Percentiles rank a stretch among this genome's conserved stretches.
phyloP scores from a whole-genome alignment of 441 rosid genomes.

The Erysimum cheiri region DNA sequence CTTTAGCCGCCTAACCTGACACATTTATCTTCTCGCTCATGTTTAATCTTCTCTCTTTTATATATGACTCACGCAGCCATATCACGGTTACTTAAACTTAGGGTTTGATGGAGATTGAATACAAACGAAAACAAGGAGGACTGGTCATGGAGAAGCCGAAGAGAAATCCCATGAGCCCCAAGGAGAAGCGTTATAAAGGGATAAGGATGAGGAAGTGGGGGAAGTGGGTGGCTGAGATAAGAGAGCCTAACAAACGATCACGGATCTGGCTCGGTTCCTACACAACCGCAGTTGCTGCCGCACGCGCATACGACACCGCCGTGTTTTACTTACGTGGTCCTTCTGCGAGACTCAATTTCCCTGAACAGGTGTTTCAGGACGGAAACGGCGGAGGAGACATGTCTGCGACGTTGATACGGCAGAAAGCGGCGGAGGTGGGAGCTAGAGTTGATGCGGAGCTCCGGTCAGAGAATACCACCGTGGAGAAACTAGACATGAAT shows the following conservation, averaged over 20 bases:
- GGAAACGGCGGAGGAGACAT: conserved; percentile 43
- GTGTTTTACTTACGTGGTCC: conserved; percentile 61
- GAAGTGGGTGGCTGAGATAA: conserved; percentile 68
- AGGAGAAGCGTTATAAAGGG: conserved; percentile 56
- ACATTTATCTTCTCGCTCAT: neutral
- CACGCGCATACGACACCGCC: conserved; percentile 66
- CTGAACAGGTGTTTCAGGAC: conserved; percentile 50
- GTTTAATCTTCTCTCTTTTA: neutral
- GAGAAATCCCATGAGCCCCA: neutral
- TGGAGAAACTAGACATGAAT: conserved; percentile 60
- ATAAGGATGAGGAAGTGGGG: conserved; percentile 77
- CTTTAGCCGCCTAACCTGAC: conserved; percentile 28
- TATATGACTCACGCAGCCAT: neutral
- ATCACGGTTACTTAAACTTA: neutral
- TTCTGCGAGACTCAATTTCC: conserved; percentile 64
- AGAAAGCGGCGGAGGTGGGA: conserved; percentile 67
- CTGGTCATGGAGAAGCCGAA: conserved; percentile 4
- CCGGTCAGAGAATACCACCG: conserved; percentile 1
- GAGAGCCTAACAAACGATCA: conserved; percentile 63
- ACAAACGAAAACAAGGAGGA: conserved; percentile 3
- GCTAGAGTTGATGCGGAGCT: conserved; percentile 64
- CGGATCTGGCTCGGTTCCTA: conserved; percentile 73
- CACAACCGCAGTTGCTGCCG: conserved; percentile 59
- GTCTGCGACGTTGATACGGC: conserved; percentile 58
- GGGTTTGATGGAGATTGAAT: neutral